Evolutionary conservation across 805 yeast species (phyloP).

Genomic region (Lipomyces lipofer): DNA sequence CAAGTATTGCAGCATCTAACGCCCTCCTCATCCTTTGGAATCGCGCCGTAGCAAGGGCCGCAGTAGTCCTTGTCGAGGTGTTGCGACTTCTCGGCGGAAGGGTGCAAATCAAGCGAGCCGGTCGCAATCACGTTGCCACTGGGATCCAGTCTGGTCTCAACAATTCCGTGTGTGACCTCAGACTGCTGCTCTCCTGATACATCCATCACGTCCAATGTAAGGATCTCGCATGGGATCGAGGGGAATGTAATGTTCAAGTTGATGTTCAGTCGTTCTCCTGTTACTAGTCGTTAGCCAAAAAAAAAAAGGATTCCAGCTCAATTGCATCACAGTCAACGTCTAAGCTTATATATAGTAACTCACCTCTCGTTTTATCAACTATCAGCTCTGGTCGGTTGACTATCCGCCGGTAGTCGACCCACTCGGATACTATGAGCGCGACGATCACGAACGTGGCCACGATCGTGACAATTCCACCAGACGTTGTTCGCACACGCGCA

Average conservation of each 20-base stretch:
- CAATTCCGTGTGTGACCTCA: slow-evolving; percentile 72
- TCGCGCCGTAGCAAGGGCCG: slow-evolving; percentile 91
- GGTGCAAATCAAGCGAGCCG: slow-evolving; percentile 44
- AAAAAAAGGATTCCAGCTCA: no score
- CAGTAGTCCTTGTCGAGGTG: slow-evolving; percentile 54
- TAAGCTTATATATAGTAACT: no score
- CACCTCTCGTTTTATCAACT: slow-evolving; percentile 61
- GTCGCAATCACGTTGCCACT: slow-evolving; percentile 52
- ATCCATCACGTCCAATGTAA: slow-evolving; percentile 86
- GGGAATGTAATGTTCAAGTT: slow-evolving; percentile 83
- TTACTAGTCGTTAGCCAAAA: no score
- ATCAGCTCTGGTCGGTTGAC: slow-evolving; percentile 79
- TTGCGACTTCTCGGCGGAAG: slow-evolving; percentile 35
- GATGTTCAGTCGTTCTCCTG: slow-evolving; percentile 71
- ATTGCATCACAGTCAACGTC: no score
- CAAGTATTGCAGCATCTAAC: slow-evolving; percentile 81
- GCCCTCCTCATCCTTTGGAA: slow-evolving; percentile 53
- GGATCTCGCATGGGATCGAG: slow-evolving; percentile 76
- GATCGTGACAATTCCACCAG: slow-evolving; percentile 88
- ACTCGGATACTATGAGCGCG: slow-evolving; percentile 69
- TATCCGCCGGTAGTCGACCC: slow-evolving; percentile 67
- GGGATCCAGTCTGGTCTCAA: slow-evolving; percentile 61
- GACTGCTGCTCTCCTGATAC: slow-evolving; percentile 80
- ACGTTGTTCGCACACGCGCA: slow-evolving; percentile 79
- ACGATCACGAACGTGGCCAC: slow-evolving; percentile 62